Base-by-base conservation (phyloP, 257 asterid genomes). In the Mitragyna speciosa region DNA sequence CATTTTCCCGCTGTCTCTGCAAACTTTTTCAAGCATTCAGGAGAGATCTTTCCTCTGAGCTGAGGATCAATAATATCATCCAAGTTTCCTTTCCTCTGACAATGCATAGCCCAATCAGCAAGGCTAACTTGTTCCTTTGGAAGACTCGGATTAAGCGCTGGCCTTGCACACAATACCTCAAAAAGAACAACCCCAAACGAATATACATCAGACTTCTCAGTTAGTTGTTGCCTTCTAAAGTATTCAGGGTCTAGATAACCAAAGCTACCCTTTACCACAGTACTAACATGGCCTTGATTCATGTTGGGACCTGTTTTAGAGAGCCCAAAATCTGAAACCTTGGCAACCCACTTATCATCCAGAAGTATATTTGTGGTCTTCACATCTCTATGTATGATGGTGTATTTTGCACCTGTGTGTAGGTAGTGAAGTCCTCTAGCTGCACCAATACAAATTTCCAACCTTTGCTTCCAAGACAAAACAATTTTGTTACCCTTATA, bases 121-220 rank as follows among this genome's bases (percentile, higher is more conserved):
- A 94, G 82, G 43, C 96, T 91, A 45, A 94, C 97, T 85, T 94
- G 97, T 61, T 94, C 98, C 61, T 92, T 92, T 0, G 97, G 92
- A 1, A 94, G 89, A 82, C 85, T 92, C 0, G 97, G 89, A 70
- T 92, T 92, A 0, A 94, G 73, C 0, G 93, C 97, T 2, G 97
- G 93, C 63, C 98, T 78, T 2, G 97, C 97, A 63, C 97, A 90
- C 2, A 94, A 58, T 0, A 88, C 97, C 79, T 94, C 98, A 28
- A 91, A 92, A 2, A 94, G 89, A n/a, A 94, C 98, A 0, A 94
- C 98, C 17, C 98, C 98, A 45, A 92, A 94, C 14, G 97, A 92
- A 82, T 94, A 94, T 0, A 94, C 97, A 47, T 94, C 98, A 0
- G 97, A 92, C 75, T 94, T 94, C 68, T 94, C 97, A 0, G 98